A percentile compares a stretch with the other conserved stretches of the same genome.
Conservation (phyloP, 116 monocot genomes). For the Trichopus zeylanicus region DNA sequence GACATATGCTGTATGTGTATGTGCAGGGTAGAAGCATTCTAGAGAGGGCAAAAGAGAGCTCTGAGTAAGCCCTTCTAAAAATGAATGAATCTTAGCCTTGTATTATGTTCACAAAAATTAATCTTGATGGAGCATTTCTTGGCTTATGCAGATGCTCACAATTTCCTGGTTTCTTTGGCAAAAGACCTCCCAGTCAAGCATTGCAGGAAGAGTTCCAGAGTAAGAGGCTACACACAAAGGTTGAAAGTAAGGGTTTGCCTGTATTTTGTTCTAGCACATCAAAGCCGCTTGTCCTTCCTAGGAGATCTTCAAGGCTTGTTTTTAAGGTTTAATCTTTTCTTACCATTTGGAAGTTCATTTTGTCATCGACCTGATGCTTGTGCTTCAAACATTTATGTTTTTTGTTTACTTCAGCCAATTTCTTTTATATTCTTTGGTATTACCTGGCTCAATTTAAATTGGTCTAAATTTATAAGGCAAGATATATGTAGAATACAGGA, state of each 20-base stretch:
- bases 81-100: not conserved
- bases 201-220: conserved; percentile 15
- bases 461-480: not conserved
- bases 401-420: not conserved
- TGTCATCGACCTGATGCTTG: too few species aligned
- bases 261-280: conserved; percentile 18
- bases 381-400: too few species aligned
- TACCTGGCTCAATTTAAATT: not conserved
- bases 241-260: conserved; percentile 17
- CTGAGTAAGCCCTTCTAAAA: conserved; percentile 17
- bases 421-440: not conserved
- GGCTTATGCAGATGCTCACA: conserved; percentile 18
- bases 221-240: conserved; percentile 16
- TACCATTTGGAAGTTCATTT: not conserved
- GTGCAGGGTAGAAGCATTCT: conserved; percentile 20
- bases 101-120: not conserved
- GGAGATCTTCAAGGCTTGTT: conserved; percentile 31
- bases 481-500: not conserved
- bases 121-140: not conserved
- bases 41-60: conserved; percentile 14
- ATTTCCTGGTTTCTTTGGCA: conserved; percentile 10
- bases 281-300: conserved; percentile 15
- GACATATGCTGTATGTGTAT: conserved; percentile 8
- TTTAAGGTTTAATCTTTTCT: conserved; percentile 19
- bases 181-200: conserved; percentile 18